Evolutionary conservation across 2,329 filamentous ascomycete species (phyloP), one percentile per base, ranked within the genome.

Genomic region (Phialophora tarda): DNA sequence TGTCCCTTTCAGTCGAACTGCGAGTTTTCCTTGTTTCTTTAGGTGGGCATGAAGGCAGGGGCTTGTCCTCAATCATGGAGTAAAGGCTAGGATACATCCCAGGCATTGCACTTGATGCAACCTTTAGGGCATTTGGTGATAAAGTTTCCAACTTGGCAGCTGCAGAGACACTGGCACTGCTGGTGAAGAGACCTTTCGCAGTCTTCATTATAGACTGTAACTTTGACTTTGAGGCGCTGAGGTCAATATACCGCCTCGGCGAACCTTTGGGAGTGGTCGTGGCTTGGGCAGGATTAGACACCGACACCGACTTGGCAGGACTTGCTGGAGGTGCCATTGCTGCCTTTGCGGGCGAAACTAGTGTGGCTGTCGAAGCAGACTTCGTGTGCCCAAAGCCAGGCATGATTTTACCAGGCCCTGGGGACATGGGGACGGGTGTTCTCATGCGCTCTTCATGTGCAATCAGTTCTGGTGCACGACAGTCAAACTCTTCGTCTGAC

Each of bases 181-280:
- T 96, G 21, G 90, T 92, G 69, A 97, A 89, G 57, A 97, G 86
- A 14, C 90, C 91, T 77, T 91, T 94, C 3, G 93, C 95, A 63
- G 89, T 91, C 78, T 93, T 93, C 73, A 97, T 83, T 66, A 97
- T 93, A 10, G 93, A 96, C 55, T 94, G 96, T 56, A 98, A 83
- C 76, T 93, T 96, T 74, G 91, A 92, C 80, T 97, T 98, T 30
- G 95, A 93, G 59, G 95, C 92, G 78, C 93, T 97, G 66, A 97
- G 79, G 71, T 96, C 93, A 76, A 69, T 84, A 80, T 77, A 85
- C 80, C 77, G 84, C 72, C 72, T 76, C 30, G 86, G 87, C 26
- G 86, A 88, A 32, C 83, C 84, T 56, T 79, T 77, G 30, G 86
- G 86, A 59, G 85, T 88, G 17, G 85, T 88, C 12, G 86, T 82